Evolutionary conservation across 1,284 basidiomycete species (phyloP), one percentile per base, ranked within the genome.

Genomic region (Irpex sp.): DNA sequence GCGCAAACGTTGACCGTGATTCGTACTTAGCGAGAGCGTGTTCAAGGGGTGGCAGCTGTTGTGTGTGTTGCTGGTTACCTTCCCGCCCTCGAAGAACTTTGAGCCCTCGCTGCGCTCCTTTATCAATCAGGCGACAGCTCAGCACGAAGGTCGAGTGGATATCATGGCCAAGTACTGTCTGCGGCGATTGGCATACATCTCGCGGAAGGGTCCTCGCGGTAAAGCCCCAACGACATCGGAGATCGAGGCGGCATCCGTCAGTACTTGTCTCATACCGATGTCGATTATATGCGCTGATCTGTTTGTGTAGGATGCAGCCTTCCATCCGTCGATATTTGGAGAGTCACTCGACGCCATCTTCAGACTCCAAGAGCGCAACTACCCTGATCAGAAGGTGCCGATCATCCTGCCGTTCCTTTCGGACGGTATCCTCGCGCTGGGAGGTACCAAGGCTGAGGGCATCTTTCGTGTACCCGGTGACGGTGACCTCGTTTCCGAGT

Each of bases 401-500:
- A 93, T 96, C 74, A 91, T 97, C 70, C 85, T 97, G 3, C 92
- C 94, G 17, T 97, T 97, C 82, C 87, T 97, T 37, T 88, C 93
- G 0, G 91, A 96, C 69, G 93, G 92, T 6, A 94, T 97, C 68
- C 84, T 97, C 31, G 91, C 92, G 2, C 81, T 96, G 3, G 93
- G 94, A 0, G 94, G 94, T 2, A 85, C 88, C 47, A 88, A 88
- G 71, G 79, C 88, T 26, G 93, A 96, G 71, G 95, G 95, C 36
- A 94, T 96, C 65, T 97, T 96, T 78, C 88, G 95, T 49, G 87
- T 96, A 2, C 91, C 94, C 5, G 95, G 94, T 0, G 94, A 97
- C 74, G 82, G 84, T 9, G 95, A 97, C 75, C 82, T 86, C 3
- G 91, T 97, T 49, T 89, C 91, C 0, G 90, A 92, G 64, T 82